A percentile compares a stretch with the other conserved stretches of the same genome.
Evolutionary conservation across 2,329 filamentous ascomycete genomes (phyloP).

Genomic region (Aspergillus brasiliensis): DNA sequence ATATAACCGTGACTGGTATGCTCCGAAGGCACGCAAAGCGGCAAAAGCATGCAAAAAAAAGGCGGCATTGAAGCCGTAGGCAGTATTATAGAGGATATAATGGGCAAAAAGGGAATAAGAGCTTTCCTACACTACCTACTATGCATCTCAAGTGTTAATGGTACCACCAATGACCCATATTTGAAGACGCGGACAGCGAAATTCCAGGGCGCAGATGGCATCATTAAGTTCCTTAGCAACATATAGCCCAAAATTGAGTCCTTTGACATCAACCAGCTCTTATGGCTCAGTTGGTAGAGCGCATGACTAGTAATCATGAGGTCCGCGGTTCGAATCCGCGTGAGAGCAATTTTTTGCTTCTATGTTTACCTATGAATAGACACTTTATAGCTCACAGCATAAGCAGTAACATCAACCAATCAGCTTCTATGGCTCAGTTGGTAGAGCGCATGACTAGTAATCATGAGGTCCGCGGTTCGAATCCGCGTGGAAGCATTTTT

Average conservation of each 20-base stretch:
- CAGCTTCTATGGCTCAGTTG: neutral
- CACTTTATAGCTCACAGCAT: neutral
- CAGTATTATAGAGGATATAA: no score
- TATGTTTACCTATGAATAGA: neutral
- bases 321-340: neutral
- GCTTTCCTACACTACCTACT: no score
- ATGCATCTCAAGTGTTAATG: no score
- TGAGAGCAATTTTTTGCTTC: neutral
- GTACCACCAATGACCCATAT: no score
- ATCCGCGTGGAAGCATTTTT: neutral
- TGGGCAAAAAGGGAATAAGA: no score
- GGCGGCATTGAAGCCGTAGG: no score
- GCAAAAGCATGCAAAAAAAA: no score
- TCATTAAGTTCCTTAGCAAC: no score
- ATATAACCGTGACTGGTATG: no score
- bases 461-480: neutral
- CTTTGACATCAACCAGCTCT: neutral
- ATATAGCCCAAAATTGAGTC: neutral
- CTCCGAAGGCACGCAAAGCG: no score
- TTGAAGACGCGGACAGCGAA: no score
- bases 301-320: neutral
- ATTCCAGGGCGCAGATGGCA: no score
- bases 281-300: neutral
- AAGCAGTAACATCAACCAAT: neutral
- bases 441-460: neutral